A percentile compares a stretch with the other conserved stretches of the same genome.
Evolutionary conservation across 1,284 basidiomycete genomes (phyloP).

Genomic region (Fomitopsis pinicola): DNA sequence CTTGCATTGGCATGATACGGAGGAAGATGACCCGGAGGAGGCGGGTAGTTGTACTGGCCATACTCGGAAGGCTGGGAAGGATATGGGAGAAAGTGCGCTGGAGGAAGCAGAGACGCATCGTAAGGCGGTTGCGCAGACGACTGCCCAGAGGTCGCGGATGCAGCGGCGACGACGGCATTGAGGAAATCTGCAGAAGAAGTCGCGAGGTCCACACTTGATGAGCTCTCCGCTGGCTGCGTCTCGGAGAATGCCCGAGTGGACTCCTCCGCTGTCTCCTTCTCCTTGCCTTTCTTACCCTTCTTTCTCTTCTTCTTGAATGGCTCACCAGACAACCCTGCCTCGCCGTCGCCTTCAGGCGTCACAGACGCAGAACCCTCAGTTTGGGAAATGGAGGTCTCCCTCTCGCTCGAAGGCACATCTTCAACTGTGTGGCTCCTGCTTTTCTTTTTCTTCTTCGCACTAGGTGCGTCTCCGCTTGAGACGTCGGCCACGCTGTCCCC

Average conservation of each 20-base stretch:
- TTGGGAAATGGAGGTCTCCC: background rate
- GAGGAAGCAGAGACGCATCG: slow-evolving; percentile 18
- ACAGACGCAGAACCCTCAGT: slow-evolving; percentile 1
- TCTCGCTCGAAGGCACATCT: slow-evolving; percentile 2
- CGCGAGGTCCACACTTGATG: slow-evolving; percentile 9
- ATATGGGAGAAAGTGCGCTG: slow-evolving; percentile 10
- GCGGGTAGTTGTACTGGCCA: slow-evolving; percentile 17
- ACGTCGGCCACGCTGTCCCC: slow-evolving; percentile 14
- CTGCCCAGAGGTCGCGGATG: slow-evolving; percentile 23
- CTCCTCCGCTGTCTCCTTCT: slow-evolving; percentile 27
- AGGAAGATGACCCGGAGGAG: slow-evolving; percentile 20
- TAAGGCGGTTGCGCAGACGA: slow-evolving; percentile 7
- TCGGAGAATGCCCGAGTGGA: slow-evolving; percentile 12
- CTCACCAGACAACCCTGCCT: slow-evolving; percentile 5
- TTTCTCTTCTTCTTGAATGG: slow-evolving; percentile 27
- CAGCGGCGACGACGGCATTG: slow-evolving; percentile 35
- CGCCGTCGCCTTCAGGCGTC: slow-evolving; percentile 5
- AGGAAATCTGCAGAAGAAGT: slow-evolving; percentile 47
- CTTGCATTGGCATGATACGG: background rate
- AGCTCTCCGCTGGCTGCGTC: slow-evolving; percentile 11
- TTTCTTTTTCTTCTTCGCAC: slow-evolving; percentile 23
- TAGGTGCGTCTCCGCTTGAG: slow-evolving; percentile 25
- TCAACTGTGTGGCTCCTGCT: slow-evolving; percentile 24
- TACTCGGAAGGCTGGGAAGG: slow-evolving; percentile 10
- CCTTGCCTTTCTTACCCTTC: slow-evolving; percentile 37